Evolutionary conservation across 2,329 filamentous ascomycete species (phyloP).

Genomic region (Annulohypoxylon truncatum): DNA sequence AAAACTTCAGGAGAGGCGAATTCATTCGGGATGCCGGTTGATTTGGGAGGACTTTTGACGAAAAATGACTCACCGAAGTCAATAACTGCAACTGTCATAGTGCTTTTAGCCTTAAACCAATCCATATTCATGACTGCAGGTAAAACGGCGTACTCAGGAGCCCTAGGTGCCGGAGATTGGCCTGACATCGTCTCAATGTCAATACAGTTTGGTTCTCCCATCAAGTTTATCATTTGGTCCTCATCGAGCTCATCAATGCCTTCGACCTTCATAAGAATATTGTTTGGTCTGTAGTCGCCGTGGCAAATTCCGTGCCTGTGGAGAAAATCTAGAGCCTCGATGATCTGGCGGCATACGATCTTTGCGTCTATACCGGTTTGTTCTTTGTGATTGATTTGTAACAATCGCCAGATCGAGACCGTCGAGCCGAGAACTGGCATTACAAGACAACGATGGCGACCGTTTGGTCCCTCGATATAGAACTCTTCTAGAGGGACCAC

Average conservation of each 20-base stretch:
- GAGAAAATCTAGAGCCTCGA: slow-evolving; percentile 17
- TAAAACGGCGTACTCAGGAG: slow-evolving; percentile 22
- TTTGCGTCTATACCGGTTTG: not conserved
- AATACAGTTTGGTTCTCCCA: slow-evolving; percentile 2
- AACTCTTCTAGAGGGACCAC: slow-evolving; percentile 28
- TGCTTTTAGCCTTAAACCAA: slow-evolving; percentile 13
- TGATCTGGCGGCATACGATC: slow-evolving; percentile 21
- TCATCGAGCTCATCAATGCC: slow-evolving; percentile 21
- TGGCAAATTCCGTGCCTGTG: slow-evolving; percentile 31
- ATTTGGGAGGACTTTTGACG: not conserved
- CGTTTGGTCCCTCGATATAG: slow-evolving; percentile 38
- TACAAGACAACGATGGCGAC: slow-evolving; percentile 33
- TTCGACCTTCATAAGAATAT: slow-evolving; percentile 29
- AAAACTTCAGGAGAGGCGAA: slow-evolving; percentile 30
- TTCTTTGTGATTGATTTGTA: not conserved
- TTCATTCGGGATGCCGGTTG: slow-evolving; percentile 10
- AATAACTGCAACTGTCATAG: slow-evolving; percentile 12
- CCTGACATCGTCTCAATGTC: slow-evolving; percentile 18
- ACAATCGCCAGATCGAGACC: slow-evolving; percentile 15
- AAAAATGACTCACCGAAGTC: slow-evolving; percentile 37
- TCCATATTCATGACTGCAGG: not conserved
- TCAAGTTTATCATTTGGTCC: slow-evolving; percentile 11
- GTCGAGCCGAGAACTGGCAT: slow-evolving; percentile 21
- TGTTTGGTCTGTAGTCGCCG: slow-evolving; percentile 26
- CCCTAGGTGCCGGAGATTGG: not conserved